Percentiles rank a stretch among this genome's conserved stretches.
These are phyloP conservation scores for Asterella californica DNA, from an alignment of 225 moss, liverwort and hornwort genomes.

Conservation along the genomic window DNA sequence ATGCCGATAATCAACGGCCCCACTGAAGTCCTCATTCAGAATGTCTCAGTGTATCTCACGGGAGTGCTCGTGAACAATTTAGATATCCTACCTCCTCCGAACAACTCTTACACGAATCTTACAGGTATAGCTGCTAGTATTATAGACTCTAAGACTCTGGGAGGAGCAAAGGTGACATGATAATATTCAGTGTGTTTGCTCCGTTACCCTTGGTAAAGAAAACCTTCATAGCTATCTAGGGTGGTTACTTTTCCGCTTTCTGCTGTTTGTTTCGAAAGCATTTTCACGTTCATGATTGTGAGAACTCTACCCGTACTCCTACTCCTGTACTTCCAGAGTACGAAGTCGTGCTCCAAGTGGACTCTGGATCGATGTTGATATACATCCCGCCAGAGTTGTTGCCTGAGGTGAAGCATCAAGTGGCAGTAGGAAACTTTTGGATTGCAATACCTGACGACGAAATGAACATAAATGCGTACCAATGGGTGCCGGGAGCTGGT, in stretches of 20 bases:
- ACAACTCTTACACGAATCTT: not conserved
- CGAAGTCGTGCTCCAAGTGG: constrained; percentile 31
- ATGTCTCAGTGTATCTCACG: constrained; percentile 38
- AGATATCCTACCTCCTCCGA: constrained; percentile 1
- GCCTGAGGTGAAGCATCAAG: constrained; percentile 20
- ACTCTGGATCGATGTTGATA: constrained; percentile 33
- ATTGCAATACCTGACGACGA: not conserved
- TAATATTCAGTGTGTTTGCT: too few species aligned
- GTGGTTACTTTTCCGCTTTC: not conserved
- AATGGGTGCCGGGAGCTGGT: constrained; percentile 37
- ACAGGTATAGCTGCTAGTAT: not conserved
- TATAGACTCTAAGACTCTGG: too few species aligned
- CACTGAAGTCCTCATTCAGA: constrained; percentile 4
- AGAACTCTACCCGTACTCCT: not conserved
- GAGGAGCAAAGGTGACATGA: too few species aligned
- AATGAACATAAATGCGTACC: not conserved
- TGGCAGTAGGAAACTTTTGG: constrained; percentile 15
- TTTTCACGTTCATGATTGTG: not conserved
- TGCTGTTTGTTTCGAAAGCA: not conserved
- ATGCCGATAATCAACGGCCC: constrained; percentile 22
- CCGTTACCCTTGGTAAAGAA: not conserved
- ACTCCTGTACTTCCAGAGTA: constrained; percentile 6
- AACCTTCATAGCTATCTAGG: not conserved
- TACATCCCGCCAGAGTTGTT: constrained; percentile 12
- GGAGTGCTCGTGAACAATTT: constrained; percentile 24